Percentiles rank a stretch among this genome's conserved stretches.
These are phyloP conservation scores for Trichoderma koningiopsis DNA, from an alignment of 2,329 filamentous ascomycete genomes.

Conservation along the genomic window DNA sequence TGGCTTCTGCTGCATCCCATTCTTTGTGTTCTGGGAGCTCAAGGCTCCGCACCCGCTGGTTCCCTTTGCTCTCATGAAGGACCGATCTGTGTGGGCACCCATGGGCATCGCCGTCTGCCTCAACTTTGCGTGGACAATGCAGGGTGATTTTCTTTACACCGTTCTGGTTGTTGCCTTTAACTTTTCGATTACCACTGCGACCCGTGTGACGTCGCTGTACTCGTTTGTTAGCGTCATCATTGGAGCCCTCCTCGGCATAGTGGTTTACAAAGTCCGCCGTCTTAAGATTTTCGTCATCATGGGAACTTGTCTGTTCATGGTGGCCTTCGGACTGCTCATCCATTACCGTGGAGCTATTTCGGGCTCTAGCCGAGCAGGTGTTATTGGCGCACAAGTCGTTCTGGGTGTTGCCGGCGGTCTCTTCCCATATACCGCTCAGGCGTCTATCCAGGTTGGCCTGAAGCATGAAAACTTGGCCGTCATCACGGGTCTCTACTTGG, in stretches of 20 bases:
- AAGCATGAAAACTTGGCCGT: slow-evolving; percentile 60
- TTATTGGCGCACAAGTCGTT: slow-evolving; percentile 64
- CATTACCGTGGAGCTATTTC: slow-evolving; percentile 58
- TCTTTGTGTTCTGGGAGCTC: slow-evolving; percentile 54
- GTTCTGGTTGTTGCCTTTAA: slow-evolving; percentile 64
- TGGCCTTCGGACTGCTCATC: slow-evolving; percentile 67
- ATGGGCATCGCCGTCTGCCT: slow-evolving; percentile 60
- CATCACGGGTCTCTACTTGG: slow-evolving; percentile 64
- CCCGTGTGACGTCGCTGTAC: slow-evolving; percentile 63
- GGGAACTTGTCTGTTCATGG: slow-evolving; percentile 62
- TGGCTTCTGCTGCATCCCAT: slow-evolving; percentile 51
- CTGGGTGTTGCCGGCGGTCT: slow-evolving; percentile 65
- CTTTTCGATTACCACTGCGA: slow-evolving; percentile 58
- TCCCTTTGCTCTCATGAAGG: slow-evolving; percentile 62
- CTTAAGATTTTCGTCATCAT: slow-evolving; percentile 65
- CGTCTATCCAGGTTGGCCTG: slow-evolving; percentile 46
- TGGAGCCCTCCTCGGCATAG: slow-evolving; percentile 57
- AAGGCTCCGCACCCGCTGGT: slow-evolving; percentile 56
- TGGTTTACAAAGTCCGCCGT: slow-evolving; percentile 59
- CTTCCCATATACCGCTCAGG: slow-evolving; percentile 56
- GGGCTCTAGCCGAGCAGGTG: slow-evolving; percentile 51
- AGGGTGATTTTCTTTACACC: slow-evolving; percentile 66
- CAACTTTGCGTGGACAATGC: slow-evolving; percentile 63
- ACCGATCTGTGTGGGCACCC: slow-evolving; percentile 65
- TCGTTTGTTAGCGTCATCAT: slow-evolving; percentile 58